Evolutionary conservation across 2,329 filamentous ascomycete genomes (phyloP).

Genomic region (Fusarium sp.): DNA sequence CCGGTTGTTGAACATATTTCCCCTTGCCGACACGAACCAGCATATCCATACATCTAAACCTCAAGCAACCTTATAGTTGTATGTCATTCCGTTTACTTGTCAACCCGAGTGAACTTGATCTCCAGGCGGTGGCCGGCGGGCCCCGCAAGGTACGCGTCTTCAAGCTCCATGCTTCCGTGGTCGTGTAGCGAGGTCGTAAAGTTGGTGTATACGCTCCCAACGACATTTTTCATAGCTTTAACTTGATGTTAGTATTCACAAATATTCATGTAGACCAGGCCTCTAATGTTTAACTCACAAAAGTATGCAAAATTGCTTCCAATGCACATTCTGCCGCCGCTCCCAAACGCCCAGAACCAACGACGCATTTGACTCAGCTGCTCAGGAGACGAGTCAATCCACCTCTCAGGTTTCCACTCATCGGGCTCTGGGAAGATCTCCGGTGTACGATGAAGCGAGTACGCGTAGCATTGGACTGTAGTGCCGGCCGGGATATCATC

Average conservation of each 20-base stretch:
- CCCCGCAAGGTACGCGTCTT: neutral
- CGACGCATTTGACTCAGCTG: constrained; percentile 1
- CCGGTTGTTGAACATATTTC: neutral
- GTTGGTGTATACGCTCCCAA: neutral
- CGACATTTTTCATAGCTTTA: neutral
- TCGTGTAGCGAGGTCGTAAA: neutral
- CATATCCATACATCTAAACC: neutral
- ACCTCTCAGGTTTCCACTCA: neutral
- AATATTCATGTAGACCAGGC: too few species aligned
- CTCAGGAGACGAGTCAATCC: constrained; percentile 1
- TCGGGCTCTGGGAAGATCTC: neutral
- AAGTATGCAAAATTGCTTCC: constrained; percentile 17
- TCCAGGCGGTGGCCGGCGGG: neutral
- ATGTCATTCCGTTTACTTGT: neutral
- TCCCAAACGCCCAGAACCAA: constrained; percentile 22
- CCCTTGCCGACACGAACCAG: neutral
- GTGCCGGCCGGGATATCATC: neutral
- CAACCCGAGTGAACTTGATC: neutral
- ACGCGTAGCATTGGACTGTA: neutral
- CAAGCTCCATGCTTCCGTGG: neutral
- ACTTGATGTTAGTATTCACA: neutral
- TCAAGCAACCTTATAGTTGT: neutral
- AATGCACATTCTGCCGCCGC: constrained; percentile 14
- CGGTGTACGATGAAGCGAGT: neutral
- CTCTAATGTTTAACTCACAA: neutral